phyloP scores from a whole-genome alignment of 257 asterid species.

The Nicotiana tabacum region DNA sequence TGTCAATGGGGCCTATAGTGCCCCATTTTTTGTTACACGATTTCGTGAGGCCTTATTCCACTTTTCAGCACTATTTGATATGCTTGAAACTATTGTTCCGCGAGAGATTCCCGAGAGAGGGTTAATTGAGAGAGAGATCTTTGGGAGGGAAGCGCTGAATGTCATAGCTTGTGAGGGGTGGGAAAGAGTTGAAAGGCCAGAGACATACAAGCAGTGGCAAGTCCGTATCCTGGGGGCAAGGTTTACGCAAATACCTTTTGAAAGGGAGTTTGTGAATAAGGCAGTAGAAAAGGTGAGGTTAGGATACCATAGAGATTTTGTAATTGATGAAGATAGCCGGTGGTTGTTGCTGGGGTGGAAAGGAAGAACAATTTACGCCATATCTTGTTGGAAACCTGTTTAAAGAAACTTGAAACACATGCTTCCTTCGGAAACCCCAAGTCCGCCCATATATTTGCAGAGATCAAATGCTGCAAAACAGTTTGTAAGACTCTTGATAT shows the following conservation, averaged over 20 bases:
- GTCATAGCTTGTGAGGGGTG: conserved; percentile 83
- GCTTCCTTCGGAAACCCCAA: neutral
- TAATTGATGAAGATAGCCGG: conserved; percentile 57
- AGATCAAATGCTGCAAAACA: conserved; percentile 1
- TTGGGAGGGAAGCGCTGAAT: conserved; percentile 65
- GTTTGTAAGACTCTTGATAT: neutral
- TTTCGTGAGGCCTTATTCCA: conserved; percentile 71
- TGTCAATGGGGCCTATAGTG: conserved; percentile 60
- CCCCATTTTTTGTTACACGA: conserved; percentile 64
- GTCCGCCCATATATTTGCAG: neutral
- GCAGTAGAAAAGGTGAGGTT: conserved; percentile 43
- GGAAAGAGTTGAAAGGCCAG: conserved; percentile 79
- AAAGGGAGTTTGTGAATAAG: conserved; percentile 24
- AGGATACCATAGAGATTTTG: conserved; percentile 58
- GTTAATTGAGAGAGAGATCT: conserved; percentile 60
- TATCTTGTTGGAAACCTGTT: conserved; percentile 70
- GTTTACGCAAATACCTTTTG: conserved; percentile 44
- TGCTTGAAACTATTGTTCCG: conserved; percentile 58
- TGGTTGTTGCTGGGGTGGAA: conserved; percentile 89
- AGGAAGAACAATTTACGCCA: conserved; percentile 62
- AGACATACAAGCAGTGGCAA: conserved; percentile 83
- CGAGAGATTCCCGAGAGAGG: conserved; percentile 51
- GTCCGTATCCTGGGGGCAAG: conserved; percentile 56
- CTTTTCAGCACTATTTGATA: conserved; percentile 65
- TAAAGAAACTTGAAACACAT: conserved; percentile 8